Conservation (phyloP, 202 grass and related monocot species). For the Digitaria exilis region DNA sequence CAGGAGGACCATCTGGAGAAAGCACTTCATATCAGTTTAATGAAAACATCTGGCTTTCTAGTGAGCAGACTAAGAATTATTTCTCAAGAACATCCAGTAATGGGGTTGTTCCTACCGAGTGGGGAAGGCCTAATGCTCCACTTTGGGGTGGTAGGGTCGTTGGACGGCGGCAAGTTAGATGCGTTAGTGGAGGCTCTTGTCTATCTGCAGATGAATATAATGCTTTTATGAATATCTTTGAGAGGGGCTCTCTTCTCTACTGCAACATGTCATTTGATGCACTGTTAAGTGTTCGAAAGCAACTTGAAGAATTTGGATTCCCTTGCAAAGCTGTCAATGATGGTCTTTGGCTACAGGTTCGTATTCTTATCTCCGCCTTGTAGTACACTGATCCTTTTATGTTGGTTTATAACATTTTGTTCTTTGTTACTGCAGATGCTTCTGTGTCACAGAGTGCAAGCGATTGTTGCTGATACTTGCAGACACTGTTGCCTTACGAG, state of each 20-base stretch:
- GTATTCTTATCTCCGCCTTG: conserved; percentile 19
- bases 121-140: conserved; percentile 67
- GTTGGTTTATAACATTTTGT: conserved; percentile 14
- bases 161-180: conserved; percentile 73
- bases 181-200: conserved; percentile 58
- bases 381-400: conserved; percentile 23
- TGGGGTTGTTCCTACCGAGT: conserved; percentile 54
- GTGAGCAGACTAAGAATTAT: conserved; percentile 60
- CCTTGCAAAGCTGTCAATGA: conserved; percentile 98
- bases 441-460: conserved; percentile 86
- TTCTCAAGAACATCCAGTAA: conserved; percentile 56
- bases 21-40: conserved; percentile 68
- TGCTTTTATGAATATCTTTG: conserved; percentile 98
- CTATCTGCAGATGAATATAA: conserved; percentile 81
- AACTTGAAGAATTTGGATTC: conserved; percentile 97
- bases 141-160: conserved; percentile 86
- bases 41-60: conserved; percentile 69
- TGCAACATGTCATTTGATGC: conserved; percentile 99
- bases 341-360: conserved; percentile 97
- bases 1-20: conserved; percentile 67
- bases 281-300: conserved; percentile 81
- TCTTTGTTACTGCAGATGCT: conserved; percentile 79
- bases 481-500: conserved; percentile 90
- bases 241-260: conserved; percentile 94
- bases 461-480: conserved; percentile 89